A percentile compares a stretch with the other conserved stretches of the same genome.
Conservation (phyloP, 2,329 filamentous ascomycete genomes). For the Elsinoe fawcettii region DNA sequence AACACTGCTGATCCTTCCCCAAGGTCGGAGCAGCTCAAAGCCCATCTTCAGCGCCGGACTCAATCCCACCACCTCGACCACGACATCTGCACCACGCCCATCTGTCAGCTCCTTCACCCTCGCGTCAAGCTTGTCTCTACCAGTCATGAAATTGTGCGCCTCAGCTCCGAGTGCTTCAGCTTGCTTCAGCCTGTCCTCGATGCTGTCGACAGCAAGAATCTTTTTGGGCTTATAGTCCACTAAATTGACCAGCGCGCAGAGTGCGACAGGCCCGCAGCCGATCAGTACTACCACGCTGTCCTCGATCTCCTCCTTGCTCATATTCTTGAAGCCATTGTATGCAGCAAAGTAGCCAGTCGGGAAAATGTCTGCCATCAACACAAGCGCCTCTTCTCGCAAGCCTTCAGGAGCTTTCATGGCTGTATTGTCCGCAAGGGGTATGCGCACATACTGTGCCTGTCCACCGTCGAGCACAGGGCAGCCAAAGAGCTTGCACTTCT, state of each 20-base stretch:
- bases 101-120: conserved; percentile 67
- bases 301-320: conserved; percentile 49
- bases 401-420: conserved; percentile 64
- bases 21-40: conserved; percentile 43
- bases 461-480: conserved; percentile 36
- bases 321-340: conserved; percentile 63
- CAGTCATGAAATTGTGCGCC: conserved; percentile 67
- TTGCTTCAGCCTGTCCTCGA: conserved; percentile 52
- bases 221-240: conserved; percentile 67
- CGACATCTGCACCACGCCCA: conserved; percentile 75
- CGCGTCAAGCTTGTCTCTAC: conserved; percentile 56
- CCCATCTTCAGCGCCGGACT: conserved; percentile 41
- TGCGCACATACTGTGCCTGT: conserved; percentile 47
- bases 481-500: conserved; percentile 63
- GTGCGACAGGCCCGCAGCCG: conserved; percentile 71
- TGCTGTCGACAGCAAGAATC: conserved; percentile 65
- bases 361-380: conserved; percentile 91
- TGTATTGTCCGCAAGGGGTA: conserved; percentile 74
- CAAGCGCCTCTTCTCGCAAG: conserved; percentile 65
- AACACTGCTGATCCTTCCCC: conserved; percentile 41
- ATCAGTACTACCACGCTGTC: conserved; percentile 70
- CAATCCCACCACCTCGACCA: conserved; percentile 53
- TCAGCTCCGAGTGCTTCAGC: conserved; percentile 71
- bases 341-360: conserved; percentile 77
- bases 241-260: conserved; percentile 74